Evolutionary conservation across 1,139 yeast genomes (phyloP).

Genomic region (Sugiyamaella pinicola): DNA sequence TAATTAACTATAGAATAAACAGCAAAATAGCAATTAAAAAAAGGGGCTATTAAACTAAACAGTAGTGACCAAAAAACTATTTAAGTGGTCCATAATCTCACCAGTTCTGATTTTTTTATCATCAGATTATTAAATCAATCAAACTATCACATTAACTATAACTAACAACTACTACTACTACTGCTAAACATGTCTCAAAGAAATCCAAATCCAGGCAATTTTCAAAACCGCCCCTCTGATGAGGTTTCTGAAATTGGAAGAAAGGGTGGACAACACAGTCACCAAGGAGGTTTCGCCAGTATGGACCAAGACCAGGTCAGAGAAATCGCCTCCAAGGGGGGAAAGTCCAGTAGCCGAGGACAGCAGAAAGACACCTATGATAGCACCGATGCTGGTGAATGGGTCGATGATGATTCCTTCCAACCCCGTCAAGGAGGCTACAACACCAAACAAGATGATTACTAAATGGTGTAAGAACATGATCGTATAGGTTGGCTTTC

Average conservation of each 20-base stretch:
- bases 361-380: background rate
- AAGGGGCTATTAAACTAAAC: too few species aligned
- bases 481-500: background rate
- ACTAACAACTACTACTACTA: background rate
- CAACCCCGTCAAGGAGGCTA: background rate
- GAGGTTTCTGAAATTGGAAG: conserved; percentile 1
- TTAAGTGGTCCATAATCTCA: background rate
- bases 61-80: background rate
- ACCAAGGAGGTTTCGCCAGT: conserved; percentile 5
- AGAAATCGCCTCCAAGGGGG: background rate
- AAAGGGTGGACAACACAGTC: background rate
- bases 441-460: background rate
- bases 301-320: background rate
- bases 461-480: background rate
- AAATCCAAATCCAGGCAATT: background rate
- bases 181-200: background rate
- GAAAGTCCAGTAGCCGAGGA: background rate
- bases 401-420: conserved; percentile 1
- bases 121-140: too few species aligned
- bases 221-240: background rate
- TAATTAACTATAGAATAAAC: background rate
- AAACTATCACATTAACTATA: background rate
- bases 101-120: background rate
- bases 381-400: background rate
- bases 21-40: background rate